Evolutionary conservation across 106 monocot species (phyloP).

Genomic region (Dioscorea zingiberensis): DNA sequence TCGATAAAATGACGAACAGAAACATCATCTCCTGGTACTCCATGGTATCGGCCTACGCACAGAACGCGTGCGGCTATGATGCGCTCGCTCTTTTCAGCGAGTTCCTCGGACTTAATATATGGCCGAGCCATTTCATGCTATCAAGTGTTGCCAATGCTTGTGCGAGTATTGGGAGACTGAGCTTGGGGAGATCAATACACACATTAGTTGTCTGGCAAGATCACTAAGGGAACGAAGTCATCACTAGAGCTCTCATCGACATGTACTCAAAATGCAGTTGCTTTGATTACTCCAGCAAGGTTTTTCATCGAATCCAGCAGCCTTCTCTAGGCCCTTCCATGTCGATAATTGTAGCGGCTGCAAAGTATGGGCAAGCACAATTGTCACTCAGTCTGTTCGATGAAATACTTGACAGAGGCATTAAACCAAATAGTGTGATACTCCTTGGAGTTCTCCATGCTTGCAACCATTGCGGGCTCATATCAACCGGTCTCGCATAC

Average conservation of each 20-base stretch:
- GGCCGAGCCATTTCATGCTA: conserved; percentile 74
- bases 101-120: conserved; percentile 18
- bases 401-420: conserved; percentile 41
- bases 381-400: conserved; percentile 39
- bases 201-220: conserved; percentile 36
- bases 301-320: conserved; percentile 39
- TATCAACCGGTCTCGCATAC: conserved; percentile 47
- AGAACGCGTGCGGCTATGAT: conserved; percentile 43
- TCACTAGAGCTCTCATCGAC: conserved; percentile 64
- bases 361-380: conserved; percentile 43
- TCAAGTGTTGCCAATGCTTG: conserved; percentile 67
- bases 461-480: conserved; percentile 69
- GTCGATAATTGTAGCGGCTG: conserved; percentile 62
- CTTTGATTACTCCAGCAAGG: conserved; percentile 42
- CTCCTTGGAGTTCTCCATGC: conserved; percentile 75
- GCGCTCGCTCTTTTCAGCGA: conserved; percentile 48
- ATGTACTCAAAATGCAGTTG: conserved; percentile 89
- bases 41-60: conserved; percentile 58
- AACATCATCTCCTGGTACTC: conserved; percentile 69
- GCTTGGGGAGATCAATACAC: conserved; percentile 51
- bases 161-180: conserved; percentile 48
- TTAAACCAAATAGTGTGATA: conserved; percentile 65
- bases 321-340: conserved; percentile 55
- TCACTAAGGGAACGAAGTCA: conserved; percentile 44
- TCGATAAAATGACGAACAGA: conserved; percentile 34